Evolutionary conservation across 208 protist species (phyloP).

Genomic region (Spongospora subterranea): DNA sequence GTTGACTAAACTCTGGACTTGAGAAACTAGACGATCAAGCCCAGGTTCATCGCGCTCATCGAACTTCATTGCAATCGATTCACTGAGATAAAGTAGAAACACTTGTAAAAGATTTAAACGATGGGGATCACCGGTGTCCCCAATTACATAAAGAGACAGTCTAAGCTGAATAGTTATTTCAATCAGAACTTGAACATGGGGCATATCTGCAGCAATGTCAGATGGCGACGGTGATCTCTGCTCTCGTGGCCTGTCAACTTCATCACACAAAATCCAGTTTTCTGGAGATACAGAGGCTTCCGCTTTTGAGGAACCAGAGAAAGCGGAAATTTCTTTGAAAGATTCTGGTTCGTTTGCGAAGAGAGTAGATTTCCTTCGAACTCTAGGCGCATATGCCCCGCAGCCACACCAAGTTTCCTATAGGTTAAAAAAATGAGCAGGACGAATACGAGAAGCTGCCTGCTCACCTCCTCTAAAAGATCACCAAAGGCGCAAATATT

Average conservation of each 20-base stretch:
- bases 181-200: background rate
- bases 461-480: background rate
- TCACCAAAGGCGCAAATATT: conserved; percentile 34
- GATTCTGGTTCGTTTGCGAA: too few relatives aligned
- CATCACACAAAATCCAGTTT: conserved; percentile 31
- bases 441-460: background rate
- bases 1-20: background rate
- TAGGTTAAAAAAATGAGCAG: background rate
- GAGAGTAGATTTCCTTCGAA: too few relatives aligned
- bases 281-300: background rate
- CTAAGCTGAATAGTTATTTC: background rate
- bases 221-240: background rate
- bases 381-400: too few relatives aligned
- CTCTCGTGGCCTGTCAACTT: background rate
- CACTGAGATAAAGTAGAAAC: background rate
- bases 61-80: background rate
- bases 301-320: background rate
- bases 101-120: background rate
- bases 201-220: background rate
- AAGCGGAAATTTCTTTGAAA: too few relatives aligned
- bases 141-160: background rate
- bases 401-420: conserved; percentile 28
- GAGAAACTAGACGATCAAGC: background rate
- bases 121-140: background rate
- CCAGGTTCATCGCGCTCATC: background rate